Evolutionary conservation across 768 basidiomycete genomes (phyloP), one percentile per base, ranked within the genome.

Genomic region (Suillus clintonianus): DNA sequence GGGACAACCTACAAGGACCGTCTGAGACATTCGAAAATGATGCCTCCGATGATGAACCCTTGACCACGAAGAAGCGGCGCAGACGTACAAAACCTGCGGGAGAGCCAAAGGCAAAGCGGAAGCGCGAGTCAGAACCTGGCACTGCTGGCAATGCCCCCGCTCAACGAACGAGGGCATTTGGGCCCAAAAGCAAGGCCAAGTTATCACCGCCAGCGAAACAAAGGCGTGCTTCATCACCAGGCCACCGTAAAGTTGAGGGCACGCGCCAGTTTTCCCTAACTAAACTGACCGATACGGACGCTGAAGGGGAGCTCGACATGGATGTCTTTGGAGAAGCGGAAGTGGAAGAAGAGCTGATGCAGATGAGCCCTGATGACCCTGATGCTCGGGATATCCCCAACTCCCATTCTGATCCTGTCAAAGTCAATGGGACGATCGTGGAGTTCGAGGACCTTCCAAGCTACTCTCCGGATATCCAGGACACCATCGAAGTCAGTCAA

Each of bases 301-400:
- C 76, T 36, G 74, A 76, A 63, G 74, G 77, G 36, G 69, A 69
- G 45, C 69, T 71, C 22, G 76, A 78, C 57, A 71, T 74, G 30
- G 80, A 81, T 56, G 68, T 72, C 17, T 70, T 77, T 47, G 70
- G 73, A 30, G 67, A 76, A 8, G 74, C 74, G 19, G 74, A 77
- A 13, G 79, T 82, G 60, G 76, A 73, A 57, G 74, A 74, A 32
- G 71, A 71, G 43, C 70, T 74, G 54, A 73, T 76, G 71, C 68
- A 67, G 67, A 68, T 48, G 37, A 68, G 68, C 43, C 5, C 48
- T 24, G 76, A 71, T 47, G 72, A 69, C 42, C 59, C 13, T 1
- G 71, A 72, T 55, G 67, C 67, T 32, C 61, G 30, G 43, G 27
- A 57, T 17, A 41, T 42, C 19, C 5, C 39, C 17, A 19, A 57